These are phyloP conservation scores for Fusarium oxysporum DNA, from an alignment of 2,329 filamentous ascomycete species.

Conservation along the genomic window DNA sequence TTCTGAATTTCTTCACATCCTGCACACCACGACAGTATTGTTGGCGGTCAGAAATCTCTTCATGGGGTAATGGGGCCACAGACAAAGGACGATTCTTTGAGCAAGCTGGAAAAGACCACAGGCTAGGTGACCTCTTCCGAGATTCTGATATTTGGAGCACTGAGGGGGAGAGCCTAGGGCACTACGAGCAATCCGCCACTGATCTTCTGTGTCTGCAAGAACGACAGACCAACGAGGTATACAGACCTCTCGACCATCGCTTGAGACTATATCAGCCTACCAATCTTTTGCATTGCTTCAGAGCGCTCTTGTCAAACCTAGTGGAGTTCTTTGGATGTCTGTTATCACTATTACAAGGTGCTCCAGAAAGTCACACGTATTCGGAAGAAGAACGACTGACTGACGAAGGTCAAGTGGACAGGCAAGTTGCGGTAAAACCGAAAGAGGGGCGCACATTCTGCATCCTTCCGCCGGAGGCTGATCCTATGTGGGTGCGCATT, in stretches of 20 bases:
- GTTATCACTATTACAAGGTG: neutral
- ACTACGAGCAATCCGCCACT: neutral
- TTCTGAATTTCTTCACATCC: neutral
- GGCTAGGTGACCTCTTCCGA: neutral
- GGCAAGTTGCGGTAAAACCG: neutral
- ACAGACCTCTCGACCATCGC: neutral
- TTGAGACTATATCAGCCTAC: neutral
- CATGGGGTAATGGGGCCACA: neutral
- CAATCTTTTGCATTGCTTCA: neutral
- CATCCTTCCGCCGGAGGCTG: neutral
- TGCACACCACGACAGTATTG: neutral
- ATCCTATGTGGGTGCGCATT: neutral
- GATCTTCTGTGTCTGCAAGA: neutral
- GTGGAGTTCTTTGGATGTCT: neutral
- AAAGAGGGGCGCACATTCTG: constrained; percentile 1
- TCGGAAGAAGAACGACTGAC: neutral
- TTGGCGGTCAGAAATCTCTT: neutral
- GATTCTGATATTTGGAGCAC: neutral
- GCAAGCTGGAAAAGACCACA: neutral
- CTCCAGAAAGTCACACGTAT: neutral
- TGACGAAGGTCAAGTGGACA: neutral
- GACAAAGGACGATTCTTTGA: neutral
- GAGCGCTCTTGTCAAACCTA: neutral
- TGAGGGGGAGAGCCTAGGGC: neutral
- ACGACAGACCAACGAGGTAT: neutral